phyloP scores from a whole-genome alignment of 2,329 filamentous ascomycete species.

The Plenodomus biglobosus region DNA sequence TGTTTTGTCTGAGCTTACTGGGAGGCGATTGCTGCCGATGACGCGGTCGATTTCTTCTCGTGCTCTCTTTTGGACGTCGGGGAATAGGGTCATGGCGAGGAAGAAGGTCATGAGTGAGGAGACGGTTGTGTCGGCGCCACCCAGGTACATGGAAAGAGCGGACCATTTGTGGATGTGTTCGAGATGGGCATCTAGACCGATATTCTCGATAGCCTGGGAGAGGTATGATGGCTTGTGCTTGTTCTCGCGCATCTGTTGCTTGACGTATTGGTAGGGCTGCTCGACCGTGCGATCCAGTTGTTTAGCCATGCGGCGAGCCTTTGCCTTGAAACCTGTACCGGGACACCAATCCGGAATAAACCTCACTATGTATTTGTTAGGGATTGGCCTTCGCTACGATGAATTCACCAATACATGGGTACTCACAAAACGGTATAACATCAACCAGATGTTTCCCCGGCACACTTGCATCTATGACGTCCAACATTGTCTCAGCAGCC shows the following conservation, averaged over 20 bases:
- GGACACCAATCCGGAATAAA: constrained; percentile 52
- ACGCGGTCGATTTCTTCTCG: constrained; percentile 53
- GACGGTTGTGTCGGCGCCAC: constrained; percentile 52
- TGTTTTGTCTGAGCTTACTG: constrained; percentile 51
- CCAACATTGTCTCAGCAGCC: constrained; percentile 44
- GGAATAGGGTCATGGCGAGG: constrained; percentile 56
- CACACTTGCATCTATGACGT: constrained; percentile 46
- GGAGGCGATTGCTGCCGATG: constrained; percentile 51
- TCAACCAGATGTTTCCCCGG: constrained; percentile 54
- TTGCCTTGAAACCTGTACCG: constrained; percentile 50
- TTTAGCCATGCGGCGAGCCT: constrained; percentile 42
- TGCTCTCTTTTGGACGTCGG: constrained; percentile 52
- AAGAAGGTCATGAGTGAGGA: constrained; percentile 50
- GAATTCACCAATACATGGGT: neutral
- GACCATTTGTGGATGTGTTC: constrained; percentile 48
- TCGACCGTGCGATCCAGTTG: constrained; percentile 39
- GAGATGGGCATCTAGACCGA: constrained; percentile 32
- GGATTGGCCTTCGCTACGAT: neutral
- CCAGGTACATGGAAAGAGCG: constrained; percentile 48
- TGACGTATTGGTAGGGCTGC: constrained; percentile 49
- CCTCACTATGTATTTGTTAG: constrained; percentile 25
- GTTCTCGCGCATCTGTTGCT: constrained; percentile 43
- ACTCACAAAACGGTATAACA: constrained; percentile 48
- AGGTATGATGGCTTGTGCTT: constrained; percentile 45
- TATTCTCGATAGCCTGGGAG: constrained; percentile 44